Base-by-base conservation (phyloP, 805 yeast species). In the Starmera caribaea region DNA sequence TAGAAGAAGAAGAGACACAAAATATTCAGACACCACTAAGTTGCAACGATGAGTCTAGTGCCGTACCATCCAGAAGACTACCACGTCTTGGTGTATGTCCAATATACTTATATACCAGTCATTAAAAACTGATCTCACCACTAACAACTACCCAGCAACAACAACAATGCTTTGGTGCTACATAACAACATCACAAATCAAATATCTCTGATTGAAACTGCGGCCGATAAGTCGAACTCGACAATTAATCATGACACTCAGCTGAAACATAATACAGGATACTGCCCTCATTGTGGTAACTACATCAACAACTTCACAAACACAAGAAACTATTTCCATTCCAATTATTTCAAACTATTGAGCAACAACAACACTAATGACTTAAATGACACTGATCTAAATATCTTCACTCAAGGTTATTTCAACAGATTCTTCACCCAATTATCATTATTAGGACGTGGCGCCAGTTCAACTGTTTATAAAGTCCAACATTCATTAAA, bases 381-480 rank as follows among this genome's bases (percentile, higher is more conserved):
- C 13, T 3, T 5, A 12, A n/a, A 30, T 5, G 15, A 30, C 5
- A 30, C 4, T 30, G 55, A 45, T 17, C 37, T 51, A 33, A 41
- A 42, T 16, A 38, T 88, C 4, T 84, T 86, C 52, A 80, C 83
- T 37, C 94, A 82, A 44, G 95, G 95, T 3, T 88, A 88, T 55
- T 88, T 81, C 49, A 65, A 70, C 16, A 76, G 78, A 41, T 82
- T 88, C 55, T 88, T 88, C 61, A 69, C 65, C 32, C 71, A 74
- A 28, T 60, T 78, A 12, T 69, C 74, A 1, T 61, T 72, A 2
- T 59, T 88, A 12, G 96, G 96, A 0, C 69, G 81, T 30, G 96
- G 96, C 0, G 83, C 95, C 5, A 76, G 86, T 48, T 95, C 95
- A 0, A 75, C 81, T 24, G 96, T 88, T 9, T 81, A 73, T 51